Evolutionary conservation across 1,284 basidiomycete genomes (phyloP), one percentile per base, ranked within the genome.

Genomic region (Boletellus deceptivus): DNA sequence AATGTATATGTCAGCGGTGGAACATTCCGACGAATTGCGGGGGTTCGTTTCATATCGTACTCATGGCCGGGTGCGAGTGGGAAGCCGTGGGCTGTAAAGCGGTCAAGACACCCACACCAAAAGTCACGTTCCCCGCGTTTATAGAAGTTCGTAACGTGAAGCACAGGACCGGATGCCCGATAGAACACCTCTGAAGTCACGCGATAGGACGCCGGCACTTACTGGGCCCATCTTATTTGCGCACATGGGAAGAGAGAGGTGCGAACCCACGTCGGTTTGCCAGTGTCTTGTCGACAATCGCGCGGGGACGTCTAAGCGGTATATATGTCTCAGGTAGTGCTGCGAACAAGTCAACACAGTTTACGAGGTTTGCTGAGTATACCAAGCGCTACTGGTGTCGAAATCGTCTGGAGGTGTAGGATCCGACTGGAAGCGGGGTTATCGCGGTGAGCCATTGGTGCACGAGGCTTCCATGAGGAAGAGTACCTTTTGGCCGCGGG

Each of bases 321-420:
- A 58, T 64, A 31, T 31, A 62, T 52, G 42, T 29, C 48, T 49
- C 56, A 38, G 25, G 46, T 40, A 22, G 33, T 18, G 55, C 25
- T 27, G 46, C 18, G 37, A 37, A 55, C 35, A 42, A 25, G 31
- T 17, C 33, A 18, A 39, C 16, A 41, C 6, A 14, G 33, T 56
- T 66, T 40, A 63, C 45, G 58, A 67, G 20, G 55, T 52, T 61
- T 71, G 70, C 59, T 91, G 82, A 31, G 89, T 86, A 61, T 82
- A 79, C 90, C 90, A 93, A 40, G 82, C 75, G 62, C 84, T 90
- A 70, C 80, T 91, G 16, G 86, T 91, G 51, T 83, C 80, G 65
- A 91, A 95, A 18, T 75, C 79, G 55, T 83, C 75, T 2, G 91
- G 89, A 37, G 92, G 85, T 47, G 75, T 69, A 20, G 87, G 77